Conservation (phyloP, 1,139 yeast species). For the Nematodospora anomalae region DNA sequence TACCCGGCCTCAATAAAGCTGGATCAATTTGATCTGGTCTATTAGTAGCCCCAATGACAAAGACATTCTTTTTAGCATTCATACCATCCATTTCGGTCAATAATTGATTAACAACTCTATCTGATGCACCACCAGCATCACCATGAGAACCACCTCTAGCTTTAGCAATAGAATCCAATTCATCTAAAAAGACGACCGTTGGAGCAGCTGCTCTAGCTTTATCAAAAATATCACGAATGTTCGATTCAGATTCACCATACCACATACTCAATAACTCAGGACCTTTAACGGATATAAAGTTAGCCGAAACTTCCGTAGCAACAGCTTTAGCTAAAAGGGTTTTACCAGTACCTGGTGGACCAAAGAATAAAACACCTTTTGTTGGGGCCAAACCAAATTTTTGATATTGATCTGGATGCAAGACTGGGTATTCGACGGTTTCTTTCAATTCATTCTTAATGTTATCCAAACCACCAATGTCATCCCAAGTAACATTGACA, state of each 20-base stretch:
- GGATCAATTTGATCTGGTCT: slow-evolving; percentile 99
- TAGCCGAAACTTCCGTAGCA: slow-evolving; percentile 96
- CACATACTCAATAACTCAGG: slow-evolving; percentile 98
- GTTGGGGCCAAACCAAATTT: slow-evolving; percentile 97
- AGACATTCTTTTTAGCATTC: slow-evolving; percentile 98
- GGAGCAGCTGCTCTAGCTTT: slow-evolving; percentile 99
- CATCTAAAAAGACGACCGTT: slow-evolving; percentile 95
- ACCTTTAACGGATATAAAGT: slow-evolving; percentile 94
- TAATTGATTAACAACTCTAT: slow-evolving; percentile 96
- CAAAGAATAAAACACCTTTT: slow-evolving; percentile 96
- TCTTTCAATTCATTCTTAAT: slow-evolving; percentile 96
- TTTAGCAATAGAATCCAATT: slow-evolving; percentile 95
- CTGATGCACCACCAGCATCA: slow-evolving; percentile 98
- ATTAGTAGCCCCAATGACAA: slow-evolving; percentile 98
- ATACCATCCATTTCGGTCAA: slow-evolving; percentile 99
- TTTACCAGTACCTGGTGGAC: slow-evolving; percentile 99
- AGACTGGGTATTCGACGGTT: slow-evolving; percentile 97
- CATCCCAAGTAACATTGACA: slow-evolving; percentile 98
- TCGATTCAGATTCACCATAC: slow-evolving; percentile 98
- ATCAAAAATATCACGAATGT: slow-evolving; percentile 94
- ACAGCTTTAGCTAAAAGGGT: slow-evolving; percentile 96
- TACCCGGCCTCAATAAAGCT: slow-evolving; percentile 97
- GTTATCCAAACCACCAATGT: slow-evolving; percentile 91
- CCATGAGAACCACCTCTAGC: slow-evolving; percentile 92
- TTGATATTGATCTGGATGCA: slow-evolving; percentile 98